Evolutionary conservation across 306 rosid genomes (phyloP), one percentile per base, ranked within the genome.

Genomic region (Rubus idaeus): DNA sequence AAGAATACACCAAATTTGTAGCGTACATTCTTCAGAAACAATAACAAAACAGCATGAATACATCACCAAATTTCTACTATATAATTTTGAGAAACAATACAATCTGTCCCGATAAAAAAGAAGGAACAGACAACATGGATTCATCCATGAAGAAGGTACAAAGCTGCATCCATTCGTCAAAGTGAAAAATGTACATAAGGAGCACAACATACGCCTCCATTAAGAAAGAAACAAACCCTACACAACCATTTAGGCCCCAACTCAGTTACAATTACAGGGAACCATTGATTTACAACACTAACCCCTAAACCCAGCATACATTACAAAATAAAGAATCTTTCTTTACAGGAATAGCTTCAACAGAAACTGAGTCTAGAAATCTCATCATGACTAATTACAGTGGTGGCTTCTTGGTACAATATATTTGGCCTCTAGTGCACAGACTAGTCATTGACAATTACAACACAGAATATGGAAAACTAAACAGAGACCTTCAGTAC

Each of bases 371-470:
- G 41, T 49, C 18, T 56, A 75, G 18, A 75, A 23, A 63, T 63
- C 60, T 73, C 74, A 60, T 60, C 46, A 44, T 42, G 66, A 74
- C 68, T 46, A 71, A 73, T 66, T 78, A 82, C 82, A 74, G 67
- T 78, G 45, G 50, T 52, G 73, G 65, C 11, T 50, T 70, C 47
- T 41, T 68, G 51, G 45, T 50, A 41, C 74, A 77, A 39, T 16
- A 5, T 56, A 49, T 2, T 50, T 51, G 55, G 68, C 65, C 49
- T 67, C 68, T 67, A 77, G 62, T 20, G 75, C 76, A 76, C n/a
- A 81, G 67, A 40, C 67, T 50, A 40, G 26, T 39, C 26, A 58
- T 60, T 51, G 23, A 68, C 53, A 74, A 44, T 69, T 82, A 60
- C 78, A 74, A 61, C 45, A 47, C 44, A 67, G 75, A 65, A 50